Evolutionary conservation across 2,329 filamentous ascomycete species (phyloP).

Genomic region (Colletotrichum godetiae): DNA sequence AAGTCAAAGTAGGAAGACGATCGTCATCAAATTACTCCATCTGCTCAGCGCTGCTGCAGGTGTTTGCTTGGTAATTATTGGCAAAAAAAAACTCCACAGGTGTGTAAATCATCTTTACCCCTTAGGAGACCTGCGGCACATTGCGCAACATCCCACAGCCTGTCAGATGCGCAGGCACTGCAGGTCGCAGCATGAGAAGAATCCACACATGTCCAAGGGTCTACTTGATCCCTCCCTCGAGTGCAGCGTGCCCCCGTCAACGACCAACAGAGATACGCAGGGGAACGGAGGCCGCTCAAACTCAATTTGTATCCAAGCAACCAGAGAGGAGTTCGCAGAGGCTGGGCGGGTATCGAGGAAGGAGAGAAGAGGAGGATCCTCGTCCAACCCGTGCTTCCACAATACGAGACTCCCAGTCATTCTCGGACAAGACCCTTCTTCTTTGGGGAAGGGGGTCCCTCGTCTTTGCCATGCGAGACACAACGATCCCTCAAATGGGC

Average conservation of each 20-base stretch:
- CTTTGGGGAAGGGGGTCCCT: neutral
- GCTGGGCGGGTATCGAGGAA: neutral
- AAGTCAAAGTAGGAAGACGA: neutral
- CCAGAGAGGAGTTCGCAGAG: neutral
- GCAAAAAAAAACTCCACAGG: constrained; percentile 10
- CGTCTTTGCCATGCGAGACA: neutral
- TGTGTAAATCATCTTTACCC: constrained; percentile 15
- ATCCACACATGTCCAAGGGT: neutral
- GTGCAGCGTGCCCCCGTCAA: neutral
- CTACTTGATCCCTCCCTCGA: neutral
- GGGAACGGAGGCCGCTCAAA: constrained; percentile 9
- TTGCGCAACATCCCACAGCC: constrained; percentile 15
- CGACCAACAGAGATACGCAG: neutral
- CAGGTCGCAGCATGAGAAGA: constrained; percentile 6
- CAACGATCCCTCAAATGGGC: neutral
- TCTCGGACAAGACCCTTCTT: neutral
- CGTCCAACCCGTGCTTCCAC: neutral
- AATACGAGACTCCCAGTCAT: neutral
- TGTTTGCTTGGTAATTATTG: constrained; percentile 3
- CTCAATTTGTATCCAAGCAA: neutral
- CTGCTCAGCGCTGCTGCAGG: neutral
- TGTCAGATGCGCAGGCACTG: constrained; percentile 12
- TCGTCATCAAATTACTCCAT: constrained; percentile 3
- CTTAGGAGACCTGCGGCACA: constrained; percentile 1
- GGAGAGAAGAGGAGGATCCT: neutral